Percentiles rank a stretch among this genome's conserved stretches.
phyloP scores from a whole-genome alignment of 371 early-diverging fungal genomes.

The Mucor saturninus region DNA sequence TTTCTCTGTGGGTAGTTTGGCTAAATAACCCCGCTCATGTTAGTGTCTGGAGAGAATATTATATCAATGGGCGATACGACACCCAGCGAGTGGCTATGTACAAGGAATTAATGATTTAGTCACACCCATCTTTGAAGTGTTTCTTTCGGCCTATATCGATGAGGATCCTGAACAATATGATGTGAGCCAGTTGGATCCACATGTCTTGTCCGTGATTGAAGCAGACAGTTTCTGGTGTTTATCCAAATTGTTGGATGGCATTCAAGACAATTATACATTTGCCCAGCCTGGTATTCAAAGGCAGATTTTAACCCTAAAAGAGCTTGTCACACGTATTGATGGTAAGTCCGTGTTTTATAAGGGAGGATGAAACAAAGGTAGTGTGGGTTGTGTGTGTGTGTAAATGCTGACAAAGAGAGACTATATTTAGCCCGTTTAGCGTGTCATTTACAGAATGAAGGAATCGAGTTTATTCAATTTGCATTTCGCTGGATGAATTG shows the following conservation, averaged over 20 bases:
- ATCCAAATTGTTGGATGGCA: constrained; percentile 92
- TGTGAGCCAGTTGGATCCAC: constrained; percentile 59
- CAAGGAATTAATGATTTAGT: constrained; percentile 99
- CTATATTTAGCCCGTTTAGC: constrained; percentile 69
- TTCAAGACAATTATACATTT: constrained; percentile 97
- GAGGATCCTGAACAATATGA: constrained; percentile 75
- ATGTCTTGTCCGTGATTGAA: constrained; percentile 77
- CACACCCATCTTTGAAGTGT: constrained; percentile 94
- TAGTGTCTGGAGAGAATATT: constrained; percentile 89
- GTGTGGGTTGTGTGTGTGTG: too few relatives aligned
- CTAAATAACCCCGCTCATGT: neutral
- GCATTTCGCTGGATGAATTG: constrained; percentile 99
- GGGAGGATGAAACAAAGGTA: too few relatives aligned
- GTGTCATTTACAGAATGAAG: constrained; percentile 82
- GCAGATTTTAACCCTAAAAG: constrained; percentile 85
- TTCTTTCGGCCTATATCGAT: constrained; percentile 75
- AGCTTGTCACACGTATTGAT: constrained; percentile 91
- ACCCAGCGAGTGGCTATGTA: constrained; percentile 98
- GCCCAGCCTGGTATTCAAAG: constrained; percentile 96
- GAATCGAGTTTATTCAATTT: constrained; percentile 97
- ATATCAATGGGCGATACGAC: constrained; percentile 97
- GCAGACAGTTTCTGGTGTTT: constrained; percentile 97
- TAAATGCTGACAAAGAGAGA: too few relatives aligned
- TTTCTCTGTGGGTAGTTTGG: too few relatives aligned
- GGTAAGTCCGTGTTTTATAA: constrained; percentile 37